Evolutionary conservation across 2,329 filamentous ascomycete genomes (phyloP).

Genomic region (Fusarium foetens): DNA sequence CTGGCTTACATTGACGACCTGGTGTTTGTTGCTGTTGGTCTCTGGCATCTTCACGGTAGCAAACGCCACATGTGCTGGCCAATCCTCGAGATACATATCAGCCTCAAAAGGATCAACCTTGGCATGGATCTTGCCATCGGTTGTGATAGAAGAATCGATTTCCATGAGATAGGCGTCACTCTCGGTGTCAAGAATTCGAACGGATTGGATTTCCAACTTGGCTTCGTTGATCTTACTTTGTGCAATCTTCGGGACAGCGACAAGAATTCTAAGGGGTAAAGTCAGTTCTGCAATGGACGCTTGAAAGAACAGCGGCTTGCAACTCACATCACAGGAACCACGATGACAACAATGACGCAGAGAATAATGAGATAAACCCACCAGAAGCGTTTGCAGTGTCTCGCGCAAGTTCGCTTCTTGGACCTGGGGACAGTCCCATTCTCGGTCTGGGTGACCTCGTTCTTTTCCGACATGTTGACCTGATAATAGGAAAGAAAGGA

Average conservation of each 20-base stretch:
- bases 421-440: conserved; percentile 39
- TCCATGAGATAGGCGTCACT: conserved; percentile 59
- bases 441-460: conserved; percentile 51
- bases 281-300: conserved; percentile 13
- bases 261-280: conserved; percentile 59
- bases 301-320: not conserved
- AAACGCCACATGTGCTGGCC: conserved; percentile 59
- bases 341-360: conserved; percentile 60
- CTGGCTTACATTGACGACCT: conserved; percentile 64
- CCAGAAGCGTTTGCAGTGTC: conserved; percentile 68
- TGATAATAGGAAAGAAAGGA: not conserved
- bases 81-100: conserved; percentile 65
- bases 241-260: conserved; percentile 65
- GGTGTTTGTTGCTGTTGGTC: conserved; percentile 59
- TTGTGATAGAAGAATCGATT: conserved; percentile 66
- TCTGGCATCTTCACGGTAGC: conserved; percentile 62
- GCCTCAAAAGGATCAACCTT: conserved; percentile 62
- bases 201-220: conserved; percentile 61
- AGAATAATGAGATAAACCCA: conserved; percentile 67
- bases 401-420: conserved; percentile 54
- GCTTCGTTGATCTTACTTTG: conserved; percentile 66
- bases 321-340: conserved; percentile 70
- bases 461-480: conserved; percentile 53
- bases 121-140: conserved; percentile 63
- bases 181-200: conserved; percentile 60